These are phyloP conservation scores for Verbena officinalis DNA, from an alignment of 257 asterid genomes.

Conservation along the genomic window DNA sequence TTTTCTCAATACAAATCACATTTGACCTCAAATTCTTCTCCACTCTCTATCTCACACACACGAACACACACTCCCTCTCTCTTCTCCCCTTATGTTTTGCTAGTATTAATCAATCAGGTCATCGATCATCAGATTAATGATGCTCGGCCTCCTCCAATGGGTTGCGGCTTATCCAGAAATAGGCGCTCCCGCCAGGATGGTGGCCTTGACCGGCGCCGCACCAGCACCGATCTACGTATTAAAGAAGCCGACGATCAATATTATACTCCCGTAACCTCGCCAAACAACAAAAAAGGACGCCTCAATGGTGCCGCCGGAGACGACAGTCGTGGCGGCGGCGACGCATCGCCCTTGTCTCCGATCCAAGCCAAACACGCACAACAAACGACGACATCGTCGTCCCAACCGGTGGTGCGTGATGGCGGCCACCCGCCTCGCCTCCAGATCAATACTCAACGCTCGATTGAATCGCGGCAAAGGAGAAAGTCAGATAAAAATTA, in stretches of 20 bases:
- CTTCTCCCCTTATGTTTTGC: background rate
- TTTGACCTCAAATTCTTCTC: background rate
- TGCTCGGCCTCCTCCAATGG: constrained; percentile 2
- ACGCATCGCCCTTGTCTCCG: too few species aligned
- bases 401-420: too few species aligned
- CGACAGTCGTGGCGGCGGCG: too few species aligned
- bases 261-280: background rate
- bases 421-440: too few species aligned
- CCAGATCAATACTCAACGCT: too few species aligned
- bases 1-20: background rate
- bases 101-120: background rate
- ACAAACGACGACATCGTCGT: too few species aligned
- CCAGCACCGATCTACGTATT: background rate
- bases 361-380: too few species aligned
- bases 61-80: background rate
- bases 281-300: too few species aligned
- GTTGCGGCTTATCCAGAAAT: constrained; percentile 7
- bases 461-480: background rate
- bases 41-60: background rate
- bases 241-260: background rate
- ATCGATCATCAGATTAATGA: background rate
- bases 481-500: background rate
- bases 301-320: too few species aligned
- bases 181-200: background rate
- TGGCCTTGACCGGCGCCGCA: background rate